Base-by-base conservation (phyloP, 352 stramenopile species). In the Phytophthora brassicae region DNA sequence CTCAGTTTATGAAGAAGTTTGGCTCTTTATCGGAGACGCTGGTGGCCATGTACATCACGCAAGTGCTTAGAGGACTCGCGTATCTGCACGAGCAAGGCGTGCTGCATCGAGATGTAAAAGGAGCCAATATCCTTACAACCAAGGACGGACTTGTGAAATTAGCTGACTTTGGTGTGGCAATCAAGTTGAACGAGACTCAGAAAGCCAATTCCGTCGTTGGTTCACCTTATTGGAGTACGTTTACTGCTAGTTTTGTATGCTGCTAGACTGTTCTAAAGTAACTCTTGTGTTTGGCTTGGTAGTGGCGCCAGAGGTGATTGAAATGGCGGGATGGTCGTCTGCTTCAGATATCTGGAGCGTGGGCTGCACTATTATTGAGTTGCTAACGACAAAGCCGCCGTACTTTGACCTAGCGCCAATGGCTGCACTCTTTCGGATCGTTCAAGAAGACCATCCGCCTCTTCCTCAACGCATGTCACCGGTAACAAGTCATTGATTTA, bases 231-330 rank as follows among this genome's bases (percentile, higher is more conserved):
- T 98, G 95, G 95, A 98, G 86, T 95, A 66, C 9, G 52, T 46
- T 47, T 56, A 38, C 24, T 39, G 12, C 13, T 67, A 2, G 51
- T 3, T 51, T 9, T 24, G 13, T 41, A 16, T n/a, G 11, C 28
- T 44, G 16, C 5, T 26, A 19, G 17, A n/a, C 17, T 22, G 39
- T 26, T 8, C 17, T 45, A 26, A n/a, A 45, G 19, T 26, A 14
- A 17, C n/a, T 16, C 4, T 4, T 38, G 24, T 49, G 22, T 1
- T 16, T 70, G 17, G 46, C 62, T 16, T 56, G 64, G 29, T 43
- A 95, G 86, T 98, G 92, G 95, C 95, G 6, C 95, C 95, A 0
- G 95, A 98, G 70, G 92, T 98, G 35, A 98, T 98, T 51, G 90
- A 98, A 60, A 98, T 98, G 91, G 81, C 88, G 16, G 89, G 89